Percentiles rank a stretch among this genome's conserved stretches.
These are phyloP conservation scores for Beta vulgaris DNA, from an alignment of 148 eudicot species.

Conservation along the genomic window DNA sequence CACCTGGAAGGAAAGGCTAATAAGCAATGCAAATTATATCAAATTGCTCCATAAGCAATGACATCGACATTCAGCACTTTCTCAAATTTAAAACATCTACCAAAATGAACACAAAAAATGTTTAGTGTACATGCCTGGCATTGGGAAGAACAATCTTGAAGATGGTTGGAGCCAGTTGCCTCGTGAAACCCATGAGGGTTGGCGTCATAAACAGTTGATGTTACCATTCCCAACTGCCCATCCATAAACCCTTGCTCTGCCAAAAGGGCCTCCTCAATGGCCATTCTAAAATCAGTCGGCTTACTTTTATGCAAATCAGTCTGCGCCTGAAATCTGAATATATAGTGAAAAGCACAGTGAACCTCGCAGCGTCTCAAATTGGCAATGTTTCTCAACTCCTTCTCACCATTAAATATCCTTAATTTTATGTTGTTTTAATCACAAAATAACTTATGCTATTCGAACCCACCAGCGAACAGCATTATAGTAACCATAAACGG, in stretches of 20 bases:
- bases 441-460: background rate
- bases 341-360: background rate
- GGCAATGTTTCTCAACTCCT: background rate
- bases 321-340: constrained; percentile 82
- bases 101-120: background rate
- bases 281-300: constrained; percentile 72
- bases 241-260: constrained; percentile 65
- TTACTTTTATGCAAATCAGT: constrained; percentile 87
- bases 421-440: background rate
- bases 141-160: constrained; percentile 36
- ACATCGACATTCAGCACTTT: background rate
- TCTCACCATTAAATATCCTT: background rate
- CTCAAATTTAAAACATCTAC: background rate
- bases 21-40: background rate
- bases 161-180: constrained; percentile 51
- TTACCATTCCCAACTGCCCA: constrained; percentile 32
- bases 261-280: constrained; percentile 86
- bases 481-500: background rate
- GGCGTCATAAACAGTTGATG: constrained; percentile 30
- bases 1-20: background rate
- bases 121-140: constrained; percentile 48
- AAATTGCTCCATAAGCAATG: background rate
- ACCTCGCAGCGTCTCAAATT: background rate
- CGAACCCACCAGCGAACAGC: background rate
- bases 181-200: constrained; percentile 40